These are phyloP conservation scores for Hygrophila difformis DNA, from an alignment of 257 asterid genomes.

Conservation along the genomic window DNA sequence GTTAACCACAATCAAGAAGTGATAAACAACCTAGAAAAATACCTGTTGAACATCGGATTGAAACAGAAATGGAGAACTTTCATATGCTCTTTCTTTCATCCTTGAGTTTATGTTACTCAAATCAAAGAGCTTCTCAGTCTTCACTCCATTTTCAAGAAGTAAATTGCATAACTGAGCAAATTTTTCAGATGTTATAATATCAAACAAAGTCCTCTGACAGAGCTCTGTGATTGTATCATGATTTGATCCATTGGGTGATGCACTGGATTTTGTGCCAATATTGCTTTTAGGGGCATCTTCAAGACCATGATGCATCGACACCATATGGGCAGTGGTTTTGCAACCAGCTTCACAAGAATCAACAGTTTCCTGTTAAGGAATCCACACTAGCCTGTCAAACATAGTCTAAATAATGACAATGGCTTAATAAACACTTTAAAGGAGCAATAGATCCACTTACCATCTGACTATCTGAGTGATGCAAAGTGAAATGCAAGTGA, in stretches of 20 bases:
- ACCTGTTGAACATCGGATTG: conserved; percentile 81
- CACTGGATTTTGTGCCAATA: conserved; percentile 17
- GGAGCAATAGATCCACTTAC: not conserved
- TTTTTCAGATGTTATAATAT: conserved; percentile 49
- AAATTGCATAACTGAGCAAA: conserved; percentile 49
- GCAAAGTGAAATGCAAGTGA: not conserved
- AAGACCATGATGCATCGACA: conserved; percentile 16
- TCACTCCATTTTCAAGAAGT: conserved; percentile 50
- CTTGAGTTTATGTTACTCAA: conserved; percentile 51
- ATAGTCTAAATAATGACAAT: too few relatives aligned
- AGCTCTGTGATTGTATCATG: conserved; percentile 28
- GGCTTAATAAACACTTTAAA: too few relatives aligned
- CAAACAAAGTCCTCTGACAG: conserved; percentile 39
- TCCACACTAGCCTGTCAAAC: not conserved
- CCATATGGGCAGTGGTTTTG: conserved; percentile 15
- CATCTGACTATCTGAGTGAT: not conserved
- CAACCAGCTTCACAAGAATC: conserved; percentile 30
- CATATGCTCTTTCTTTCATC: conserved; percentile 71
- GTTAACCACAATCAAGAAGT: conserved; percentile 1
- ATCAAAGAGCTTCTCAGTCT: conserved; percentile 46
- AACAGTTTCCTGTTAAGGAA: conserved; percentile 38
- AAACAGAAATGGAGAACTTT: conserved; percentile 52
- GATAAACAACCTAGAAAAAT: conserved; percentile 2
- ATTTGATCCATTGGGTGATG: conserved; percentile 28
- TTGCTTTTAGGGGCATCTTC: conserved; percentile 23